These are phyloP conservation scores for Penicillium bovifimosum DNA, from an alignment of 495 filamentous ascomycete species.

Conservation along the genomic window DNA sequence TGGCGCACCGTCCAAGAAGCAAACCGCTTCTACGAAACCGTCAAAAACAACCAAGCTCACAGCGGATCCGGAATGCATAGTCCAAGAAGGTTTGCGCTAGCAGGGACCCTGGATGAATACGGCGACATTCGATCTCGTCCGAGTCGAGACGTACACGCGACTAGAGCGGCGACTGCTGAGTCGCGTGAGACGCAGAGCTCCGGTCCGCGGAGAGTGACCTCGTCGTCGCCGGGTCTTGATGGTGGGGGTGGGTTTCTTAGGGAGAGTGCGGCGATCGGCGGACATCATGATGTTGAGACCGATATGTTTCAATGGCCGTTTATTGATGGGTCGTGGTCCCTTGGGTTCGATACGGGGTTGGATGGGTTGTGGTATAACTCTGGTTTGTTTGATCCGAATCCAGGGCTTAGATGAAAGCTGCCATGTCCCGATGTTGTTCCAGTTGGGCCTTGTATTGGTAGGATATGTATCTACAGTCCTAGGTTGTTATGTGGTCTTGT, in stretches of 20 bases:
- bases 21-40: constrained; percentile 37
- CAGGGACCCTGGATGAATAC: constrained; percentile 39
- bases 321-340: constrained; percentile 39
- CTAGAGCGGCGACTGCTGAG: constrained; percentile 13
- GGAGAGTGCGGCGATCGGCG: constrained; percentile 7
- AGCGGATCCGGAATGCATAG: constrained; percentile 21
- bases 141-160: constrained; percentile 12
- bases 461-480: background rate
- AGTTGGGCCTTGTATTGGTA: background rate
- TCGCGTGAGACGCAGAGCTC: constrained; percentile 3
- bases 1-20: constrained; percentile 42
- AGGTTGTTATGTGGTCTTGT: too few species aligned
- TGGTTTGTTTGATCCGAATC: constrained; percentile 23
- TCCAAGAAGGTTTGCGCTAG: constrained; percentile 30
- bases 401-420: constrained; percentile 6
- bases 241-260: constrained; percentile 9
- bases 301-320: constrained; percentile 46
- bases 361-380: constrained; percentile 31
- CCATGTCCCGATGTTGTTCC: too few species aligned
- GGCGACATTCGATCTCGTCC: constrained; percentile 40
- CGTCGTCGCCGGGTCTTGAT: constrained; percentile 7
- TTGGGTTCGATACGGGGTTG: constrained; percentile 35
- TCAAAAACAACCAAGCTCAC: constrained; percentile 26
- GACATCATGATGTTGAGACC: constrained; percentile 29
- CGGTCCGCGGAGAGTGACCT: background rate